Evolutionary conservation across 2,329 filamentous ascomycete genomes (phyloP).

Genomic region (Colletotrichum nymphaeae): DNA sequence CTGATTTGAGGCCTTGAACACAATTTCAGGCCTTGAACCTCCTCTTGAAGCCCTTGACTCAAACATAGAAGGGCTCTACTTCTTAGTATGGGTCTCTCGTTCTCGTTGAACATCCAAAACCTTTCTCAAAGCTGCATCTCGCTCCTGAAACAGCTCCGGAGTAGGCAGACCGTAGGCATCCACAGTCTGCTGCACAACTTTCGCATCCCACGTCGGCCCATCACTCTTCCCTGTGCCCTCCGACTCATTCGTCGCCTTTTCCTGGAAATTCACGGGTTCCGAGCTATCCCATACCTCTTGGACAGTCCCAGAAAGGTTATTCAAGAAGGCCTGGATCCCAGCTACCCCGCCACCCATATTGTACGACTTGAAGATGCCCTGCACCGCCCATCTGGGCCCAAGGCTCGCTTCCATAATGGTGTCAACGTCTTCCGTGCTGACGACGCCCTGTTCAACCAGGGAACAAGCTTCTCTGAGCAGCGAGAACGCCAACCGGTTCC

Average conservation of each 20-base stretch:
- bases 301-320: neutral
- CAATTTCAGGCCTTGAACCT: no score
- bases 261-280: neutral
- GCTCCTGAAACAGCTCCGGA: neutral
- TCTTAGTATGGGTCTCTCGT: neutral
- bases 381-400: slow-evolving; percentile 4
- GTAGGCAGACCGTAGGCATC: neutral
- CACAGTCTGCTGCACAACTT: slow-evolving; percentile 1
- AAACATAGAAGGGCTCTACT: neutral
- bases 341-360: slow-evolving; percentile 3
- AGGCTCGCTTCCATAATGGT: slow-evolving; percentile 6
- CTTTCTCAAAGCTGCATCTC: neutral
- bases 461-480: slow-evolving; percentile 7
- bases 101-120: neutral
- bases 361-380: slow-evolving; percentile 10
- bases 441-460: neutral
- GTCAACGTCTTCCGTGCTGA: slow-evolving; percentile 3
- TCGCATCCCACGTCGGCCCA: neutral
- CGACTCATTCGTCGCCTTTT: neutral
- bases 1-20: no score
- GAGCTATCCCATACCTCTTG: slow-evolving; percentile 8
- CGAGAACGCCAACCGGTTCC: slow-evolving; percentile 7
- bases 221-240: neutral
- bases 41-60: neutral
- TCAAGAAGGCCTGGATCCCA: neutral